Percentiles rank a stretch among this genome's conserved stretches.
Evolutionary conservation across 2,329 filamentous ascomycete species (phyloP).

Genomic region (Torrubiella hemipterigena): DNA sequence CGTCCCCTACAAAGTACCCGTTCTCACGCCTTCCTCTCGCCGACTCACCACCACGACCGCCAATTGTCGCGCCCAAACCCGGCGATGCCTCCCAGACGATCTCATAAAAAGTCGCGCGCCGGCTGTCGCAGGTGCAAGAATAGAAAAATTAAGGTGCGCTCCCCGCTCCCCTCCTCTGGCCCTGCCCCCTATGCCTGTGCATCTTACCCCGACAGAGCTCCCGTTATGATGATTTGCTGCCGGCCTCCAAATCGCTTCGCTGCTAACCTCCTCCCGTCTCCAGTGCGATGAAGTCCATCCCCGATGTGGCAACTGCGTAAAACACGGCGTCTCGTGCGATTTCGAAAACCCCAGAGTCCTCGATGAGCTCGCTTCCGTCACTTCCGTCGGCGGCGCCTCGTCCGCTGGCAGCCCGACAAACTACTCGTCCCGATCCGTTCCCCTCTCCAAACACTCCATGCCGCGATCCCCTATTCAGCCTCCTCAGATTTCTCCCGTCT

Average conservation of each 20-base stretch:
- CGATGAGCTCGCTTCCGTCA: constrained; percentile 29
- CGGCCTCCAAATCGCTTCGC: not conserved
- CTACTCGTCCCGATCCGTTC: constrained; percentile 10
- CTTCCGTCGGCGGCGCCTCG: constrained; percentile 21
- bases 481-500: constrained; percentile 4
- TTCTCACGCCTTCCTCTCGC: constrained; percentile 1
- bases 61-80: not conserved
- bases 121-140: constrained; percentile 56
- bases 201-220: constrained; percentile 1
- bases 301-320: constrained; percentile 52
- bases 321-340: constrained; percentile 55
- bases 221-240: constrained; percentile 1
- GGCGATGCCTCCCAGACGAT: constrained; percentile 52
- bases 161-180: not conserved
- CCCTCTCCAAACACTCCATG: constrained; percentile 9
- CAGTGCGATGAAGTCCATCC: constrained; percentile 57
- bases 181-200: not conserved
- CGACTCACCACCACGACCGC: not conserved
- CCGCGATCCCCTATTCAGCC: constrained; percentile 5
- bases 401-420: constrained; percentile 10
- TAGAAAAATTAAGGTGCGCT: constrained; percentile 54
- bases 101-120: constrained; percentile 58
- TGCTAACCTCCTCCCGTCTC: not conserved
- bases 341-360: constrained; percentile 42
- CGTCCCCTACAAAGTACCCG: no score